Evolutionary conservation across 331 rosid species (phyloP).

Genomic region (Prunus yedoensis): DNA sequence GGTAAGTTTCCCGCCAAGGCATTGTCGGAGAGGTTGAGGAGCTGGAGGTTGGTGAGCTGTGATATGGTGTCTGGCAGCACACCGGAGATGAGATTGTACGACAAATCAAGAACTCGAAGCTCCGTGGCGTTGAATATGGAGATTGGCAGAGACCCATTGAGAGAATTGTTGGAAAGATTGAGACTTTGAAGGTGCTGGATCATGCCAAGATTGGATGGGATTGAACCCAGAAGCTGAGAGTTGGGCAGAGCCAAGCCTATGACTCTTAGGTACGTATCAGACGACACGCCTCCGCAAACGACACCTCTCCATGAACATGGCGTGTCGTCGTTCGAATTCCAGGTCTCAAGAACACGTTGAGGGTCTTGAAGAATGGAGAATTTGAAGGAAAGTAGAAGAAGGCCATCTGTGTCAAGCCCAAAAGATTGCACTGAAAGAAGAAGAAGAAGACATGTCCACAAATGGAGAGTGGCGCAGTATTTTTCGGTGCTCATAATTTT

Average conservation of each 20-base stretch:
- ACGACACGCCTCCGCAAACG: slow-evolving; percentile 29
- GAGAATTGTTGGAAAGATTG: slow-evolving; percentile 74
- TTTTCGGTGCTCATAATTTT: slow-evolving; percentile 41
- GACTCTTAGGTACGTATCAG: slow-evolving; percentile 35
- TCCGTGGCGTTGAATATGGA: slow-evolving; percentile 53
- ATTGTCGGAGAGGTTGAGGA: slow-evolving; percentile 81
- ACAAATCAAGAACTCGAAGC: slow-evolving; percentile 57
- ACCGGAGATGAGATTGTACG: slow-evolving; percentile 58
- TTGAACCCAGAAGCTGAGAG: slow-evolving; percentile 60
- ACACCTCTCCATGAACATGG: slow-evolving; percentile 94
- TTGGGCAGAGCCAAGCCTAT: slow-evolving; percentile 49
- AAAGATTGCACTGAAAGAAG: slow-evolving; percentile 28
- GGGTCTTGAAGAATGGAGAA: slow-evolving; percentile 64
- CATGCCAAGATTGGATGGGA: slow-evolving; percentile 70
- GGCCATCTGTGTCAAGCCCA: slow-evolving; percentile 58
- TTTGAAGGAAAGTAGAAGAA: slow-evolving; percentile 63
- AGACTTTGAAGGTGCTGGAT: slow-evolving; percentile 59
- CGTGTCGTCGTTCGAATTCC: slow-evolving; percentile 54
- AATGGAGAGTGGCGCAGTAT: slow-evolving; percentile 22
- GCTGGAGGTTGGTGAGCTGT: slow-evolving; percentile 37
- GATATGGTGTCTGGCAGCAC: slow-evolving; percentile 44
- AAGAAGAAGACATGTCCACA: slow-evolving; percentile 23
- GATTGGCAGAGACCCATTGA: slow-evolving; percentile 72
- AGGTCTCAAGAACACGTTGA: slow-evolving; percentile 30
- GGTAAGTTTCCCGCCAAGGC: slow-evolving; percentile 74